Conservation (phyloP, 352 stramenopile species). For the Phytophthora ohioensis region DNA sequence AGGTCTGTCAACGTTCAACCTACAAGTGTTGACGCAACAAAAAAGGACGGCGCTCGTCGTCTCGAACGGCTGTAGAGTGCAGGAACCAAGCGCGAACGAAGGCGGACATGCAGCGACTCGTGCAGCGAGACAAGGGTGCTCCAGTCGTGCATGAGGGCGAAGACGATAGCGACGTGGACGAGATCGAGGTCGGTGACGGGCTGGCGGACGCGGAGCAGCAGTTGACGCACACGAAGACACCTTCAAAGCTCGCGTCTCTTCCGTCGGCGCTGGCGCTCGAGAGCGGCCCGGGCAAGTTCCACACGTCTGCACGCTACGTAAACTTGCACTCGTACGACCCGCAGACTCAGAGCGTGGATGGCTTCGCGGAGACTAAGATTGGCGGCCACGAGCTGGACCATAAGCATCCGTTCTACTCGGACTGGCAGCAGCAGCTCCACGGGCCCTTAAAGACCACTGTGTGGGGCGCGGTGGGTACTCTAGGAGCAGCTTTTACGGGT, state of each 20-base stretch:
- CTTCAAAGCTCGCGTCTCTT: slow-evolving; percentile 14
- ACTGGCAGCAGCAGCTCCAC: slow-evolving; percentile 39
- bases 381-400: slow-evolving; percentile 74
- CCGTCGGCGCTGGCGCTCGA: slow-evolving; percentile 9
- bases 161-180: slow-evolving; percentile 20
- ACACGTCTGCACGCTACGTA: slow-evolving; percentile 45
- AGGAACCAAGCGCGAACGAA: neutral
- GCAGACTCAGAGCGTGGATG: slow-evolving; percentile 8
- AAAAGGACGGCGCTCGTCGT: slow-evolving; percentile 18
- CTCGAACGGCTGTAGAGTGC: slow-evolving; percentile 20
- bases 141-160: slow-evolving; percentile 32
- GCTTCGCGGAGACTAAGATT: slow-evolving; percentile 81
- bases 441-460: slow-evolving; percentile 46
- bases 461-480: slow-evolving; percentile 15
- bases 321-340: slow-evolving; percentile 69
- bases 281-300: slow-evolving; percentile 32
- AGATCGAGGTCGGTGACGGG: slow-evolving; percentile 11
- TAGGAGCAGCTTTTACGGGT: slow-evolving; percentile 29
- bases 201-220: slow-evolving; percentile 19
- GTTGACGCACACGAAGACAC: neutral
- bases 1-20: neutral
- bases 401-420: slow-evolving; percentile 47
- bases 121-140: slow-evolving; percentile 34
- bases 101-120: slow-evolving; percentile 31
- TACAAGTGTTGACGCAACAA: slow-evolving; percentile 19